Base-by-base conservation (phyloP, 441 rosid genomes). In the Biscutella laevigata region DNA sequence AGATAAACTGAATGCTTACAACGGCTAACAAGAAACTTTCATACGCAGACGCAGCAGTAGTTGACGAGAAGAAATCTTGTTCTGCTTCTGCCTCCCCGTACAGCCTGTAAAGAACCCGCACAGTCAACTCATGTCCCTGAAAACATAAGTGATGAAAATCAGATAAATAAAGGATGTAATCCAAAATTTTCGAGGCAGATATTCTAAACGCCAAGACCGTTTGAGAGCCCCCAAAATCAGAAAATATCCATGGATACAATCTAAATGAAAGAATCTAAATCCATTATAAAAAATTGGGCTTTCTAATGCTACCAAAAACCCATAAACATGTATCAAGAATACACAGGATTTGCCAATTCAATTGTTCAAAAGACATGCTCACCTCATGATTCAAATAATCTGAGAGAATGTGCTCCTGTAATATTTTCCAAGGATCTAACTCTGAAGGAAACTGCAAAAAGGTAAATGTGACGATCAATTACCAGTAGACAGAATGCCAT, bases 101-200 rank as follows among this genome's bases (percentile, higher is more conserved):
- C 41, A 94, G 77, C 77, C 94, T 89, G 76, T 86, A 89, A 75
- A 94, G 97, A 73, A 94, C 91, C 74, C 84, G 87, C 74, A 89
- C 73, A 48, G 95, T 83, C 86, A 94, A 77, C 91, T 94, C 99
- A 57, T 94, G 99, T 67, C 99, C 99, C 99, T 94, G 97, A 72
- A 82, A 70, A 71, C 68, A 75, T 48, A 67, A 72, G 68, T 53
- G 53, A 55, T 32, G 51, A 39, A 29, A 32, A 47, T 39, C 57
- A 39, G 50, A 36, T 20, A 35, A 20, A 42, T 35, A 9, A n/a
- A n/a, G 34, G 9, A 50, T 35, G 59, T 11, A 34, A 34, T 40
- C 32, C 26, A 42, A 26, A 30, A 48, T 33, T 24, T 40, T 25
- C 19, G 21, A 28, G 28, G 42, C 40, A 34, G 17, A 49, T 25